Conservation (phyloP, 768 basidiomycete species). For the Pisolithus albus region DNA sequence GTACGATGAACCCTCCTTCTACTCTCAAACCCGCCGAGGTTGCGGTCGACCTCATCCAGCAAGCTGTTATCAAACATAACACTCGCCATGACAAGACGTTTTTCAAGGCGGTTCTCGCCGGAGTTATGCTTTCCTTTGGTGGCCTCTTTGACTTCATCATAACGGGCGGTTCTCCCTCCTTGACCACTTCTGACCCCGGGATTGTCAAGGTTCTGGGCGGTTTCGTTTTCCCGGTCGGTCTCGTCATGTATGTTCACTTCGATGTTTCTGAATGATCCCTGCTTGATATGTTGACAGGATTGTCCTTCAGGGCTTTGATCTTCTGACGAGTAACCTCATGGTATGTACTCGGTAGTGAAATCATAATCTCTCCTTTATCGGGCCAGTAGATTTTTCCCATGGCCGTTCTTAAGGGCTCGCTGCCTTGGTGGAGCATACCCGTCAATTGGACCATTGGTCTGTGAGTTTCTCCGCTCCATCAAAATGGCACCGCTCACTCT, state of each 20-base stretch:
- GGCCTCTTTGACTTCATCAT: slow-evolving; percentile 57
- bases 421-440: slow-evolving; percentile 66
- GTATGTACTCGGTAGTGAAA: slow-evolving; percentile 25
- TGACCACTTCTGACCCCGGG: slow-evolving; percentile 53
- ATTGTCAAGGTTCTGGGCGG: slow-evolving; percentile 60
- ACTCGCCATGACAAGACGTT: slow-evolving; percentile 56
- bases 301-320: slow-evolving; percentile 60
- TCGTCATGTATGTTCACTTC: slow-evolving; percentile 50
- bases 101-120: slow-evolving; percentile 67
- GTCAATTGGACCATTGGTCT: slow-evolving; percentile 65
- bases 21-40: slow-evolving; percentile 58
- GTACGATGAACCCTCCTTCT: slow-evolving; percentile 25
- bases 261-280: background rate
- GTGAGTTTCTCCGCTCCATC: slow-evolving; percentile 1
- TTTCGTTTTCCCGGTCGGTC: slow-evolving; percentile 69
- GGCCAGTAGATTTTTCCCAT: slow-evolving; percentile 59
- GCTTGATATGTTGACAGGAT: slow-evolving; percentile 42
- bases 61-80: slow-evolving; percentile 55
- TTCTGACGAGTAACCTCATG: slow-evolving; percentile 75
- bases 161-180: slow-evolving; percentile 48
- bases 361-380: background rate
- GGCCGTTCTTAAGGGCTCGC: slow-evolving; percentile 50
- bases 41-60: slow-evolving; percentile 48
- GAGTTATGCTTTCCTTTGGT: slow-evolving; percentile 71
- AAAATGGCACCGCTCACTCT: slow-evolving; percentile 2